A percentile compares a stretch with the other conserved stretches of the same genome.
Conservation (phyloP, 108 stramenopile genomes). For the Nitzschia palea region DNA sequence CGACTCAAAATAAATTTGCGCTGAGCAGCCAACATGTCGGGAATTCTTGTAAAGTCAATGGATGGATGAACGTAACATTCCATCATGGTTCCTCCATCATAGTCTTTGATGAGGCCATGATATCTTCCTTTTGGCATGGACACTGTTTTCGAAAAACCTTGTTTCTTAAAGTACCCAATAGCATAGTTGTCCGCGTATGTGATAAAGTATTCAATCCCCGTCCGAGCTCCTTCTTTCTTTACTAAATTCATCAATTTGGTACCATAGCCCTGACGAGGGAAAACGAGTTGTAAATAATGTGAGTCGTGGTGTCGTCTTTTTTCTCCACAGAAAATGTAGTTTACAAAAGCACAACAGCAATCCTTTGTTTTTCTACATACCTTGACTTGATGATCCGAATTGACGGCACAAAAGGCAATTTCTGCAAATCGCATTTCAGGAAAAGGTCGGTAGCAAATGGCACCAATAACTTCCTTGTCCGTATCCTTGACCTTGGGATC, state of each 20-base stretch:
- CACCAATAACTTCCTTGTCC: slow-evolving; percentile 93
- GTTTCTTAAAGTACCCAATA: slow-evolving; percentile 98
- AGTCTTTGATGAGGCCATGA: slow-evolving; percentile 97
- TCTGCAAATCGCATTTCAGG: slow-evolving; percentile 94
- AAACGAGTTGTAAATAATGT: not conserved
- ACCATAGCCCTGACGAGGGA: slow-evolving; percentile 80
- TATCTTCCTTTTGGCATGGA: slow-evolving; percentile 87
- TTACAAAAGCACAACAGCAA: not conserved
- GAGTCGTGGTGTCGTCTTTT: too few relatives aligned
- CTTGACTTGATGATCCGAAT: slow-evolving; percentile 89
- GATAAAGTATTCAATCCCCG: slow-evolving; percentile 94
- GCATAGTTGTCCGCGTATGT: slow-evolving; percentile 99
- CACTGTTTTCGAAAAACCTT: slow-evolving; percentile 90
- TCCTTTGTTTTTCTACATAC: slow-evolving; percentile 9
- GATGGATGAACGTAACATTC: slow-evolving; percentile 98
- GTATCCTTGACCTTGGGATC: slow-evolving; percentile 61
- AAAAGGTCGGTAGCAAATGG: slow-evolving; percentile 95
- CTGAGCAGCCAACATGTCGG: slow-evolving; percentile 83
- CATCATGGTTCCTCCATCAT: slow-evolving; percentile 99
- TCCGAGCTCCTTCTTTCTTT: slow-evolving; percentile 83
- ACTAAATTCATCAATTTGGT: slow-evolving; percentile 98
- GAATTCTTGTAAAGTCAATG: slow-evolving; percentile 87
- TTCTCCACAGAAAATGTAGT: too few relatives aligned
- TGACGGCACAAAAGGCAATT: slow-evolving; percentile 98
- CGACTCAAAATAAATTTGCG: slow-evolving; percentile 66